A percentile compares a stretch with the other conserved stretches of the same genome.
phyloP scores from a whole-genome alignment of 305 asterid species.

The Galium porrigens region DNA sequence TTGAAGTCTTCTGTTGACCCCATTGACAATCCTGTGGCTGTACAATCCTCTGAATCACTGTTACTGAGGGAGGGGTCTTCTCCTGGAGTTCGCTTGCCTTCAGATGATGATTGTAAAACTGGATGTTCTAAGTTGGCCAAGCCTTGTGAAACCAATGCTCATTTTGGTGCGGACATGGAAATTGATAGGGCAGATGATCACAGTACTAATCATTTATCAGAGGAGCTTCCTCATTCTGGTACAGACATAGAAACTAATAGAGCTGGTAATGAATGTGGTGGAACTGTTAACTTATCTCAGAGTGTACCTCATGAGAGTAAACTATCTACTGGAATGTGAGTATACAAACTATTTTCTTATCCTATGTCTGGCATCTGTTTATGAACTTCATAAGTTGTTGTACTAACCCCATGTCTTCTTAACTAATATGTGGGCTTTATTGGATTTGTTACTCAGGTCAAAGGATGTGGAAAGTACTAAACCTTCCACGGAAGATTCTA shows the following conservation, averaged over 20 bases:
- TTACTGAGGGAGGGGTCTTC: slow-evolving; percentile 19
- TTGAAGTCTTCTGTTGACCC: slow-evolving; percentile 19
- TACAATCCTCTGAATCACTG: slow-evolving; percentile 21
- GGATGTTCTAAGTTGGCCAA: slow-evolving; percentile 22
- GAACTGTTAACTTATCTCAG: slow-evolving; percentile 20
- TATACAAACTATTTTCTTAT: slow-evolving; percentile 12
- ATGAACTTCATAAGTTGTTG: neutral
- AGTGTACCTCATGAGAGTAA: slow-evolving; percentile 23
- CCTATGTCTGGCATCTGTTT: neutral
- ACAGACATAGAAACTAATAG: slow-evolving; percentile 17
- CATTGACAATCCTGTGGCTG: slow-evolving; percentile 21
- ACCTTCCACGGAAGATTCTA: slow-evolving; percentile 23
- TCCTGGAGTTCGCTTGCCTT: slow-evolving; percentile 16
- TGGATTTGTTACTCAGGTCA: slow-evolving; percentile 24
- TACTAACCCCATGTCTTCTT: neutral
- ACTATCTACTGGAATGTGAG: slow-evolving; percentile 35
- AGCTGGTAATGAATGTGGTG: slow-evolving; percentile 28
- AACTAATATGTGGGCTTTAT: neutral
- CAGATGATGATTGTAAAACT: slow-evolving; percentile 25
- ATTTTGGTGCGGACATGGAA: slow-evolving; percentile 20
- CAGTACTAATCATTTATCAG: slow-evolving; percentile 20
- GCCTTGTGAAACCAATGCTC: slow-evolving; percentile 22
- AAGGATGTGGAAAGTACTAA: slow-evolving; percentile 29
- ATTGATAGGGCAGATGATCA: slow-evolving; percentile 13
- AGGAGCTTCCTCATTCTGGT: slow-evolving; percentile 21